Evolutionary conservation across 805 yeast genomes (phyloP), one percentile per base, ranked within the genome.

Genomic region (Monosporozyma yasuniensis): DNA sequence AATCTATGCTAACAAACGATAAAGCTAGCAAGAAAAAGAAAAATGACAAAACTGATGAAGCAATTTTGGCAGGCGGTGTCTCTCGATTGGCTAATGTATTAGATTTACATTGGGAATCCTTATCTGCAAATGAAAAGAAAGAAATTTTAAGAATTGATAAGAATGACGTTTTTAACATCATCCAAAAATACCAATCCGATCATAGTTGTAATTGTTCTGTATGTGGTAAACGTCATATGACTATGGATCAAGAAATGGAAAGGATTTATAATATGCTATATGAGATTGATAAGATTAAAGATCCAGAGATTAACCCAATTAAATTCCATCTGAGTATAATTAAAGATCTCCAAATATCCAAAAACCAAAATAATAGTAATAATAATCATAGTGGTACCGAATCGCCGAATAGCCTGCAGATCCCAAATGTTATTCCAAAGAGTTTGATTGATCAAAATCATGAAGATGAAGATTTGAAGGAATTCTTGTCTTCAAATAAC

Each of bases 161-260:
- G 61, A 78, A 78, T 44, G 81, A 86, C 39, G 80, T 89, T 1
- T 72, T 85, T 66, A 77, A 76, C 46, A 74, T 80, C 42, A 78
- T 87, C 64, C 78, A 76, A 52, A 80, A 75, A 52, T 80, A 80
- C 59, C 83, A 79, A 59, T 72, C 74, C 54, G 58, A 54, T 34
- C 59, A 60, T 50, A 64, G 63, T 12, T 89, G 96, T 63, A 75
- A 79, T 51, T 90, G 96, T 63, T 70, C 81, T 3, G 80, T 80
- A 18, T 90, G 96, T 68, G 91, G 90, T 2, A 76, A 86, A 44
- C 82, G 84, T 56, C 80, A 83, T 58, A 66, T 72, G 47, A 79
- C 87, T 14, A 77, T 87, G 54, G 93, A 85, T 60, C 81, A 79
- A 56, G 95, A 87, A 62, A 73, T 89, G 59, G 88, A 82, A 57